Base-by-base conservation (phyloP, 441 rosid species). In the Breynia disticha region DNA sequence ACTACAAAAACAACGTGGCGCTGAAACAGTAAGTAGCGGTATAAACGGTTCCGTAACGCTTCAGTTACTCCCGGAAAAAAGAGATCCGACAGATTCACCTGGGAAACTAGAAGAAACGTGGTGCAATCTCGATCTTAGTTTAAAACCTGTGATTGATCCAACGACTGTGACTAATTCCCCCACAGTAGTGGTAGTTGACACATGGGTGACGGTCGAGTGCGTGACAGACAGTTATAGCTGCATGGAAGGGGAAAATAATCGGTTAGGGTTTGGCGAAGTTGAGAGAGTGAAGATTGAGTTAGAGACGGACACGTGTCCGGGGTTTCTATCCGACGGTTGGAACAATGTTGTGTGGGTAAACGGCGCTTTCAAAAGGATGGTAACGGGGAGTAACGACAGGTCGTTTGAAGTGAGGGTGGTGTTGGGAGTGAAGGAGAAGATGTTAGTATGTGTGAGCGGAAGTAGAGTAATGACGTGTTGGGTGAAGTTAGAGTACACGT, bases 281-380 rank as follows among this genome's bases (percentile, higher is more conserved):
- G 35, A 3, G 35, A 28, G 35, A 28, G 35, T 2, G 35, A 28
- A 28, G 35, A 28, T 28, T 9, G 35, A 28, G 8, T 9, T 89
- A 14, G 80, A 19, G 69, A 67, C 38, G 17, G 95, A 86, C 73
- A 68, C 80, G 72, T 86, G 88, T 62, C 97, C 97, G 0, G 87
- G 90, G 22, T 71, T 89, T 16, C 58, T 78, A 63, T 86, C 95
- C 1, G 93, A 89, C 61, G 71, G 62, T 21, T 62, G 49, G 1
- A 88, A 85, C n/a, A 69, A 75, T 56, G 97, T 89, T 37, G 75
- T 76, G 59, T 84, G 90, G 97, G 78, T 79, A 1, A 89, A 86
- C 42, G 82, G 52, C 16, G 85, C 86, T 38, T 84, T 80, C 19
- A 64, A 63, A 60, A 65, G 67, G 56, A 79, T 86, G 87, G 86